These are phyloP conservation scores for Backusella westeae DNA, from an alignment of 192 early-diverging fungal species.

Conservation along the genomic window DNA sequence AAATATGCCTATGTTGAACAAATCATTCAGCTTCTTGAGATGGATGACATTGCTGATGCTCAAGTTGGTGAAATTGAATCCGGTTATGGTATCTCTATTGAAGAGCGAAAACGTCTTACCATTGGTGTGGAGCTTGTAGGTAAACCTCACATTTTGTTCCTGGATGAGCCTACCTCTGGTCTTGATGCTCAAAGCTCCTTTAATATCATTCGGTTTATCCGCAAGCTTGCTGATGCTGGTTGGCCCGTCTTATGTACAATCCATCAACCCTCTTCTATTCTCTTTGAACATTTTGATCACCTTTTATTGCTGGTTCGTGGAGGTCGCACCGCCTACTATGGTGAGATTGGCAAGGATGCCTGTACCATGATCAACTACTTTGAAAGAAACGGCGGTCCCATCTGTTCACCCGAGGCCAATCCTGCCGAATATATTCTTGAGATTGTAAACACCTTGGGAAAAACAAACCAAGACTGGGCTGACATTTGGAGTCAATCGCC, in stretches of 20 bases:
- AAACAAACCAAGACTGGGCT: constrained; percentile 61
- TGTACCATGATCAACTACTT: constrained; percentile 67
- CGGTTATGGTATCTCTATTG: constrained; percentile 76
- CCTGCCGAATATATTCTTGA: constrained; percentile 87
- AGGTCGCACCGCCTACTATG: constrained; percentile 35
- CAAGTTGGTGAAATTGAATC: constrained; percentile 68
- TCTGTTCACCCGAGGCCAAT: constrained; percentile 65
- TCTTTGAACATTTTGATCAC: constrained; percentile 86
- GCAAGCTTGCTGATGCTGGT: too few species aligned
- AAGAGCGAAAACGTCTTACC: constrained; percentile 83
- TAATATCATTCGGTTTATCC: constrained; percentile 56
- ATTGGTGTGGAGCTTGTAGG: constrained; percentile 83
- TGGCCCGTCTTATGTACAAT: constrained; percentile 69
- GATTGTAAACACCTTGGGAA: constrained; percentile 44
- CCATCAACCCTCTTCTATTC: constrained; percentile 81
- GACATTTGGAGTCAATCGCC: constrained; percentile 66
- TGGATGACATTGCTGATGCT: constrained; percentile 68
- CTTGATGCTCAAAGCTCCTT: constrained; percentile 74
- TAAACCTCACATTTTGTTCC: constrained; percentile 76
- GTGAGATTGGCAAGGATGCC: constrained; percentile 71
- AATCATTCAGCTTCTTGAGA: constrained; percentile 71
- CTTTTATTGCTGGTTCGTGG: constrained; percentile 22
- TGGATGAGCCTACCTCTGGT: constrained; percentile 89
- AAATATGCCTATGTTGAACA: constrained; percentile 71
- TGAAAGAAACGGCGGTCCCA: constrained; percentile 65